These are phyloP conservation scores for Ustilago trichophora DNA, from an alignment of 1,284 basidiomycete genomes.

Conservation along the genomic window DNA sequence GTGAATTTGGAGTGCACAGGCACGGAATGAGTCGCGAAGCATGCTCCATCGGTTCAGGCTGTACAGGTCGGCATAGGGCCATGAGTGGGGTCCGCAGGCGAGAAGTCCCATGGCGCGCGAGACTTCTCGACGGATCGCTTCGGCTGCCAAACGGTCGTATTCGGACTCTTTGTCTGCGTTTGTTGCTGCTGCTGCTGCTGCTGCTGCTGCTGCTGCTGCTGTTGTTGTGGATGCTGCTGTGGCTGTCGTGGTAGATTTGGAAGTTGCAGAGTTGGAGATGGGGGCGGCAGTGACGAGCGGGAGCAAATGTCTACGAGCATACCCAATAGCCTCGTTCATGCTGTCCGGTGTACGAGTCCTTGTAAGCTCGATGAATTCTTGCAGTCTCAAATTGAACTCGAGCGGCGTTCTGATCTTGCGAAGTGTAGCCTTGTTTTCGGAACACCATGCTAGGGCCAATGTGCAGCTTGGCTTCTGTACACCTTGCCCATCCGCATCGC, in stretches of 20 bases:
- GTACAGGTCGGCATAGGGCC: slow-evolving; percentile 58
- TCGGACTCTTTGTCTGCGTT: slow-evolving; percentile 23
- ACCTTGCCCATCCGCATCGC: neutral
- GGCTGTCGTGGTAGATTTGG: neutral
- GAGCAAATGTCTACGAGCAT: slow-evolving; percentile 82
- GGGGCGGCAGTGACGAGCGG: slow-evolving; percentile 72
- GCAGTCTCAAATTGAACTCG: slow-evolving; percentile 92
- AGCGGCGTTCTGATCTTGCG: slow-evolving; percentile 84
- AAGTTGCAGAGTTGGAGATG: too few relatives aligned
- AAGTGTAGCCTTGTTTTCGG: slow-evolving; percentile 90
- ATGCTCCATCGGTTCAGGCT: slow-evolving; percentile 27
- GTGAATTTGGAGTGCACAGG: slow-evolving; percentile 54
- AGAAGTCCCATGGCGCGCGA: slow-evolving; percentile 57
- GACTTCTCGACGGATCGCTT: slow-evolving; percentile 27
- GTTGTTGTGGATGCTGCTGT: too few relatives aligned
- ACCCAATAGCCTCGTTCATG: slow-evolving; percentile 82
- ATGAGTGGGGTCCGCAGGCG: slow-evolving; percentile 34
- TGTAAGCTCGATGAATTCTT: slow-evolving; percentile 91
- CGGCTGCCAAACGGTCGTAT: slow-evolving; percentile 24
- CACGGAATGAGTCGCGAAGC: slow-evolving; percentile 46
- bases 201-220: too few relatives aligned
- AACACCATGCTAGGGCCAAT: slow-evolving; percentile 92
- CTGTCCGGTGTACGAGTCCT: slow-evolving; percentile 24
- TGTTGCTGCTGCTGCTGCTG: neutral
- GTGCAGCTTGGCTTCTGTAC: slow-evolving; percentile 75